phyloP scores from a whole-genome alignment of 345 rosid species.

The Populus pruinosa region DNA sequence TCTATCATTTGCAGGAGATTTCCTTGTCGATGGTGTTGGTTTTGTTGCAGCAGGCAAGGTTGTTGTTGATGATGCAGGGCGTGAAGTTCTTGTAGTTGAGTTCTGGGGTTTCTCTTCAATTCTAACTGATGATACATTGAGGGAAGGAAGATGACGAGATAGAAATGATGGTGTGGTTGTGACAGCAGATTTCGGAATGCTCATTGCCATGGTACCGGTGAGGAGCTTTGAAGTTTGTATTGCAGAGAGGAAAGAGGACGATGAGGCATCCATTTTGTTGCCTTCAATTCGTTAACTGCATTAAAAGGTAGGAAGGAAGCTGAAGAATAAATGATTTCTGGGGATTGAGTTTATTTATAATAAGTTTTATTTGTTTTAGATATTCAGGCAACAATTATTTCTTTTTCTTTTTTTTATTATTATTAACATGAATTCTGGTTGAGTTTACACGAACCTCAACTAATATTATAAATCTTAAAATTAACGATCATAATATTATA shows the following conservation, averaged over 20 bases:
- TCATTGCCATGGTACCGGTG: background rate
- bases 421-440: too few relatives aligned
- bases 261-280: conserved; percentile 29
- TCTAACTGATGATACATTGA: conserved; percentile 28
- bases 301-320: too few relatives aligned
- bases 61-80: conserved; percentile 4
- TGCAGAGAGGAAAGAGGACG: conserved; percentile 31
- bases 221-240: conserved; percentile 6
- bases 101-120: conserved; percentile 31
- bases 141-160: background rate
- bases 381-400: too few relatives aligned
- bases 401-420: too few relatives aligned
- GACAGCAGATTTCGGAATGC: background rate
- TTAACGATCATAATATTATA: too few relatives aligned
- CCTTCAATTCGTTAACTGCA: too few relatives aligned
- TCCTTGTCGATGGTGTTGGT: background rate
- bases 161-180: background rate
- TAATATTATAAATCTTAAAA: too few relatives aligned
- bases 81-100: background rate
- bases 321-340: too few relatives aligned
- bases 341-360: too few relatives aligned
- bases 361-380: too few relatives aligned
- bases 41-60: background rate
- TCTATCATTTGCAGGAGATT: background rate
- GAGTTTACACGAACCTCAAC: too few relatives aligned